Evolutionary conservation across 768 basidiomycete genomes (phyloP).

Genomic region (Lentinula guzmanii): DNA sequence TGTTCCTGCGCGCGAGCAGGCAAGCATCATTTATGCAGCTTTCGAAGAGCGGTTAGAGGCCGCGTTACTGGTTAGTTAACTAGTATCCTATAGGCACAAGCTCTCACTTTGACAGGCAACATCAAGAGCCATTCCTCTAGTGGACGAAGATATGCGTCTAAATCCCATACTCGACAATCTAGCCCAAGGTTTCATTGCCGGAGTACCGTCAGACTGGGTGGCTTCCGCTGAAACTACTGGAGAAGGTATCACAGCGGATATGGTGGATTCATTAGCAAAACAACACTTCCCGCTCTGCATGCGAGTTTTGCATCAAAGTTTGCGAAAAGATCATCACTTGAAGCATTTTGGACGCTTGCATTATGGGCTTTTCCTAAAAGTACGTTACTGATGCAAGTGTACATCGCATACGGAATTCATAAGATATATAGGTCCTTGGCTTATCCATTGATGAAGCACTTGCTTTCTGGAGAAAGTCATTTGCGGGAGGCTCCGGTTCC

Average conservation of each 20-base stretch:
- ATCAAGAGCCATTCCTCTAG: slow-evolving; percentile 77
- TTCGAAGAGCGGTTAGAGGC: slow-evolving; percentile 69
- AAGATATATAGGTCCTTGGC: slow-evolving; percentile 68
- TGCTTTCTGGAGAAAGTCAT: slow-evolving; percentile 88
- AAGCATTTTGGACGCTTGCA: slow-evolving; percentile 91
- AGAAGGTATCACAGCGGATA: slow-evolving; percentile 82
- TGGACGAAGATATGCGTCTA: slow-evolving; percentile 92
- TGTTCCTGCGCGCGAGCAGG: slow-evolving; percentile 70
- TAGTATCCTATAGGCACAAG: background rate
- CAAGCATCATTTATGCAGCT: slow-evolving; percentile 83
- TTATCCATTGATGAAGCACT: slow-evolving; percentile 92
- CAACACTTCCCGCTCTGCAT: slow-evolving; percentile 96
- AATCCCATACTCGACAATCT: slow-evolving; percentile 87
- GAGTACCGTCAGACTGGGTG: slow-evolving; percentile 80
- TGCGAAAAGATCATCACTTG: slow-evolving; percentile 76
- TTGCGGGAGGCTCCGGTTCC: slow-evolving; percentile 59
- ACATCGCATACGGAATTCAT: background rate
- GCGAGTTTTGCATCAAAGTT: slow-evolving; percentile 79
- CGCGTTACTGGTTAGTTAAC: slow-evolving; percentile 62
- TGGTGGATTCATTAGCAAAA: slow-evolving; percentile 82
- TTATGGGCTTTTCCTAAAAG: slow-evolving; percentile 95
- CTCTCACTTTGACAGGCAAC: slow-evolving; percentile 52
- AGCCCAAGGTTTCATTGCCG: slow-evolving; percentile 90
- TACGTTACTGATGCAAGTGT: slow-evolving; percentile 20
- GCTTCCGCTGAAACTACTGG: slow-evolving; percentile 45